Evolutionary conservation across 2,329 filamentous ascomycete species (phyloP).

Genomic region (Macrophomina tecta): DNA sequence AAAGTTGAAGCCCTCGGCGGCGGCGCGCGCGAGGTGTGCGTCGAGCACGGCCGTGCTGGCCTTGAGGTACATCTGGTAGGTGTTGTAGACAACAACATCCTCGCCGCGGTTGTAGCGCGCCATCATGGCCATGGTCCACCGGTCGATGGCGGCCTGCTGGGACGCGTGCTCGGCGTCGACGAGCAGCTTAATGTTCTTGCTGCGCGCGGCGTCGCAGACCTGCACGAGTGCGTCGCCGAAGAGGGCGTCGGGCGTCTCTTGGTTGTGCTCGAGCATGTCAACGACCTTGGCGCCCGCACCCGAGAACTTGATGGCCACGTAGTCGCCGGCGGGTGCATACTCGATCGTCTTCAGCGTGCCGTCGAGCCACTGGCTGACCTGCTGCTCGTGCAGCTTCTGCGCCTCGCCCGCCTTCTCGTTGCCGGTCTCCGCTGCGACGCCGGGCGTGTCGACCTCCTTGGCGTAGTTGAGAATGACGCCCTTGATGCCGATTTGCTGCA

Average conservation of each 20-base stretch:
- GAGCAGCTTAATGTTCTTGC: constrained; percentile 53
- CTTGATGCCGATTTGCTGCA: constrained; percentile 75
- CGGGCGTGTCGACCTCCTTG: constrained; percentile 62
- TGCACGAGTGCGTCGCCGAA: constrained; percentile 52
- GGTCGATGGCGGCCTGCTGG: constrained; percentile 58
- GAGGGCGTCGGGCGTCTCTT: constrained; percentile 46
- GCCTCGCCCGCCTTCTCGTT: constrained; percentile 10
- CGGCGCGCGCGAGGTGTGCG: constrained; percentile 54
- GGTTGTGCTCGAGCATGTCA: constrained; percentile 46
- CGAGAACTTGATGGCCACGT: constrained; percentile 54
- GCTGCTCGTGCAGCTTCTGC: constrained; percentile 50
- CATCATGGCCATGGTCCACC: constrained; percentile 61
- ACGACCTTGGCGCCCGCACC: constrained; percentile 21
- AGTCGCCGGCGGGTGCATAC: constrained; percentile 53
- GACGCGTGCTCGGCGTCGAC: constrained; percentile 62
- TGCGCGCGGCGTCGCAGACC: constrained; percentile 52
- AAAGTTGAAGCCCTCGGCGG: constrained; percentile 57
- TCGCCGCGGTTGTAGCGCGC: constrained; percentile 56
- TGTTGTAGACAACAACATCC: constrained; percentile 70
- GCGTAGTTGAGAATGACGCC: constrained; percentile 88
- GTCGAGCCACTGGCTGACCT: constrained; percentile 61
- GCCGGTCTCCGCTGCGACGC: constrained; percentile 5
- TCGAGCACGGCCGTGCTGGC: constrained; percentile 50
- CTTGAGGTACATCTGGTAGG: constrained; percentile 65
- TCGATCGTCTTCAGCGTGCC: constrained; percentile 74